Evolutionary conservation across 352 stramenopile genomes (phyloP).

Genomic region (Ochromonadaceae sp.): DNA sequence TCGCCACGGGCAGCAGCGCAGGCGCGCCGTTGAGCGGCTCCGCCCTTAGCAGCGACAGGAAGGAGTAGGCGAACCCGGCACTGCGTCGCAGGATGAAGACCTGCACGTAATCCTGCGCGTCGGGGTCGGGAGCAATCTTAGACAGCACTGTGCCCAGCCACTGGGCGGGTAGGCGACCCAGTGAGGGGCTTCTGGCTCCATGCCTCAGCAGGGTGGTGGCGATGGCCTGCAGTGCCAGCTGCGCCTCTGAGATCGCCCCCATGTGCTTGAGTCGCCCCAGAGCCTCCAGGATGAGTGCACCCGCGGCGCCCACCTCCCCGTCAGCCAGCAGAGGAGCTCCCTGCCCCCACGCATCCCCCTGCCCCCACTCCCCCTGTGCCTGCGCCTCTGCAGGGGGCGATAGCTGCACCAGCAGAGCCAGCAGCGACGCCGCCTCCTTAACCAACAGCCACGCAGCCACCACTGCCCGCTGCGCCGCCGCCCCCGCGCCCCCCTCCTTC

Average conservation of each 20-base stretch:
- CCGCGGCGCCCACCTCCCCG: constrained; percentile 40
- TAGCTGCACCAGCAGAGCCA: constrained; percentile 6
- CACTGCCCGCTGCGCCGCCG: not conserved
- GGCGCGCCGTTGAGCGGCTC: constrained; percentile 55
- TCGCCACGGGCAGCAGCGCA: constrained; percentile 18
- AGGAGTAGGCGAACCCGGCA: constrained; percentile 63
- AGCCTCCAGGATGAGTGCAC: constrained; percentile 51
- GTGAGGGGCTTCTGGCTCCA: not conserved
- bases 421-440: not conserved
- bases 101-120: constrained; percentile 53
- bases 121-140: no score
- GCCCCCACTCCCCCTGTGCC: not conserved
- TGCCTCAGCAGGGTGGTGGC: constrained; percentile 44
- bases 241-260: constrained; percentile 53
- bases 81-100: constrained; percentile 61
- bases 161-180: constrained; percentile 31
- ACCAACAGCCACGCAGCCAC: constrained; percentile 13
- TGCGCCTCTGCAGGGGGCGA: not conserved
- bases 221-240: constrained; percentile 58
- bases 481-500: not conserved
- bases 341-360: not conserved
- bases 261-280: constrained; percentile 67
- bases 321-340: not conserved
- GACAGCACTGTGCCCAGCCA: constrained; percentile 52
- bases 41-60: constrained; percentile 58